Evolutionary conservation across 2,329 filamentous ascomycete species (phyloP).

Genomic region (Cladosporium velox): DNA sequence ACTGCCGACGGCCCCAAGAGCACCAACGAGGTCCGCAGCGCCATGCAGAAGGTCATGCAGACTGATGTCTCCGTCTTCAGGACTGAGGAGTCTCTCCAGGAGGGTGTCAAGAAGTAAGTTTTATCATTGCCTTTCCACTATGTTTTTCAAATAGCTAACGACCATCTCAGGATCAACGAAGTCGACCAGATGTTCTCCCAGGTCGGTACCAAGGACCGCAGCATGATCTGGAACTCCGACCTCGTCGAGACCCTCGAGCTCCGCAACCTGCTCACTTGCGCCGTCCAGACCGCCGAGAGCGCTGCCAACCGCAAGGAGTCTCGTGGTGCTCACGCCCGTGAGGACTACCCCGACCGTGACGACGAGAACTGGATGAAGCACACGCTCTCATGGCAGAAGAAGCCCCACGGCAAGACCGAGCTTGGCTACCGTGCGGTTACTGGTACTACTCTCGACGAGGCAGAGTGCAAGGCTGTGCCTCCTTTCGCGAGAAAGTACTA

Average conservation of each 20-base stretch:
- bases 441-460: slow-evolving; percentile 82
- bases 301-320: slow-evolving; percentile 96
- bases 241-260: slow-evolving; percentile 95
- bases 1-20: slow-evolving; percentile 81
- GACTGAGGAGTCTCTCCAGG: slow-evolving; percentile 88
- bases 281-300: slow-evolving; percentile 85
- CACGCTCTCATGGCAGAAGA: slow-evolving; percentile 93
- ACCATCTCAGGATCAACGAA: slow-evolving; percentile 62
- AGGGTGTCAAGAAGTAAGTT: slow-evolving; percentile 73
- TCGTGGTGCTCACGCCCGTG: slow-evolving; percentile 92
- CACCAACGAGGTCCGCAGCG: slow-evolving; percentile 82
- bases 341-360: slow-evolving; percentile 94
- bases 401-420: slow-evolving; percentile 83
- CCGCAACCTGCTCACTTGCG: slow-evolving; percentile 93
- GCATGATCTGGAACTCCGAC: slow-evolving; percentile 99
- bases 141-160: slow-evolving; percentile 23
- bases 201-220: slow-evolving; percentile 94
- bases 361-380: slow-evolving; percentile 99
- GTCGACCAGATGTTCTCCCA: slow-evolving; percentile 79
- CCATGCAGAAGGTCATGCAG: slow-evolving; percentile 99
- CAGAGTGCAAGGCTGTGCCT: slow-evolving; percentile 92
- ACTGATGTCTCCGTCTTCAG: slow-evolving; percentile 95
- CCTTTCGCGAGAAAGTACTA: slow-evolving; percentile 96
- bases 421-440: slow-evolving; percentile 84
- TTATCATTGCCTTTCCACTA: not conserved